Percentiles rank a stretch among this genome's conserved stretches.
Evolutionary conservation across 2,329 filamentous ascomycete genomes (phyloP).

Genomic region (Aspergillus bombycis): DNA sequence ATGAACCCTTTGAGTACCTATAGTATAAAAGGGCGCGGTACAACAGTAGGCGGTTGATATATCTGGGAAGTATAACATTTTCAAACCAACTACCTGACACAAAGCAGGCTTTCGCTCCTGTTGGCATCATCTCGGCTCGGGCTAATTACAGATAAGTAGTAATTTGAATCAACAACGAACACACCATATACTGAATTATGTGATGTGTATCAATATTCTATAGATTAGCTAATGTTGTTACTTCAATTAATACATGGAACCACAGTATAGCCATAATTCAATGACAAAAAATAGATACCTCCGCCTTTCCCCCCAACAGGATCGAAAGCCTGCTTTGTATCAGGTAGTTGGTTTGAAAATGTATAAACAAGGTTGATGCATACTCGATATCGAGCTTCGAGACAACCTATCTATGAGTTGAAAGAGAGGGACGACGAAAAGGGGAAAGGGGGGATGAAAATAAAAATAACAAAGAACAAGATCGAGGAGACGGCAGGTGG

Average conservation of each 20-base stretch:
- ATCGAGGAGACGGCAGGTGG: background rate
- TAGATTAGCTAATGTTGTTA: background rate
- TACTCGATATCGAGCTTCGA: background rate
- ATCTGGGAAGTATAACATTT: too few relatives aligned
- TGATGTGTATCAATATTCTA: background rate
- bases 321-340: background rate
- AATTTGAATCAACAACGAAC: background rate
- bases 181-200: background rate
- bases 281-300: background rate
- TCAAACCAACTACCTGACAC: too few relatives aligned
- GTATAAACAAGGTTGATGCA: background rate
- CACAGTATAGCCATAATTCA: background rate
- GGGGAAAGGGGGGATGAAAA: background rate
- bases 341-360: background rate
- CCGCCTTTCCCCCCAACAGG: background rate
- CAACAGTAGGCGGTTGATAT: too few relatives aligned
- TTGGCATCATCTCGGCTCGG: too few relatives aligned
- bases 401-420: background rate
- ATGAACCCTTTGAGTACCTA: too few relatives aligned
- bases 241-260: background rate
- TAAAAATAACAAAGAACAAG: background rate
- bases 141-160: too few relatives aligned
- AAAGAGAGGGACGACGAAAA: background rate
- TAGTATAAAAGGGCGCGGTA: too few relatives aligned
- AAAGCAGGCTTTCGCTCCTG: too few relatives aligned